phyloP scores from a whole-genome alignment of 2,329 filamentous ascomycete species.

The Penicillium sp. region DNA sequence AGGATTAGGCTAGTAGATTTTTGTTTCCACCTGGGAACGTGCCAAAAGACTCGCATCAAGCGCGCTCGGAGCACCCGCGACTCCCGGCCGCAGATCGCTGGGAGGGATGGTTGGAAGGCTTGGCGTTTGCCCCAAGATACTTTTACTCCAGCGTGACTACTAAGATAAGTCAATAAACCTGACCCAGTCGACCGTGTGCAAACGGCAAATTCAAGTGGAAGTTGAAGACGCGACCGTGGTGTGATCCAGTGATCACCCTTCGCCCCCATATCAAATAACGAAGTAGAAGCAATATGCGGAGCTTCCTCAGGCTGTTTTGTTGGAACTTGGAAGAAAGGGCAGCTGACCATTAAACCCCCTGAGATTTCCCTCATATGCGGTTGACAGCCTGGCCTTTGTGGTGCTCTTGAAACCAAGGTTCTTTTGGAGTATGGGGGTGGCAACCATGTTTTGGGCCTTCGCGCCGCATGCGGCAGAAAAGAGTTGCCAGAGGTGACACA shows the following conservation, averaged over 20 bases:
- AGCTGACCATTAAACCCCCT: too few relatives aligned
- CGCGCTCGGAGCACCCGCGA: too few relatives aligned
- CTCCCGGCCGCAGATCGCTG: not conserved
- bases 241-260: too few relatives aligned
- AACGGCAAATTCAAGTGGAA: too few relatives aligned
- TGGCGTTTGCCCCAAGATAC: not conserved
- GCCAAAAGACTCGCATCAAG: not conserved
- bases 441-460: not conserved
- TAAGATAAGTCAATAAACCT: not conserved
- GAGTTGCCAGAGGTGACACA: not conserved
- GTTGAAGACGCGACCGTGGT: too few relatives aligned
- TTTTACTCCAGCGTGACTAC: not conserved
- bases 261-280: too few relatives aligned
- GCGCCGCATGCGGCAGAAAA: not conserved
- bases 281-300: too few relatives aligned
- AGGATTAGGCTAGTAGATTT: too few relatives aligned
- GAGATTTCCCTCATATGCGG: too few relatives aligned
- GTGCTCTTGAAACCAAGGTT: not conserved
- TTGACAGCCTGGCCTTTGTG: not conserved
- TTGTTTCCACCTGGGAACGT: not conserved
- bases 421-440: not conserved
- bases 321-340: too few relatives aligned
- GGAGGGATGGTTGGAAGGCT: not conserved
- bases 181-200: too few relatives aligned
- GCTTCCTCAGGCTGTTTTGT: too few relatives aligned